phyloP scores from a whole-genome alignment of 306 rosid genomes.

The Rosa chinensis region DNA sequence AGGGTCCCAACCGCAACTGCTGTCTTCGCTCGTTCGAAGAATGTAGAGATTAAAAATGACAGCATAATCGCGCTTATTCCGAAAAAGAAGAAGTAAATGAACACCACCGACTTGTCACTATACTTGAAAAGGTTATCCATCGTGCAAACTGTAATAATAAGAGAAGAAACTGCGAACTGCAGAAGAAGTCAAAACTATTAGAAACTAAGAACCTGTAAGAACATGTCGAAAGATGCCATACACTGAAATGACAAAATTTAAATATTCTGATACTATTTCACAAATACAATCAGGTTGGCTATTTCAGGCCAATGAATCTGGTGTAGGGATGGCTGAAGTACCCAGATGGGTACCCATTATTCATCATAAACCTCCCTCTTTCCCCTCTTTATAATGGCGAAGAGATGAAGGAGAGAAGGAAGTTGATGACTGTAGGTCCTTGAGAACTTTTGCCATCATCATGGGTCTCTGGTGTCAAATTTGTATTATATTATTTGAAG shows the following conservation, averaged over 20 bases:
- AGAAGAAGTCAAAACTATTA: conserved; percentile 35
- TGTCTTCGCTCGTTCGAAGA: conserved; percentile 90
- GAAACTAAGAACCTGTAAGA: conserved; percentile 27
- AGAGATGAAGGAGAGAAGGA: neutral
- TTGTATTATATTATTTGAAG: neutral
- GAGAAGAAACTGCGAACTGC: conserved; percentile 88
- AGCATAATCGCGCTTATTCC: conserved; percentile 94
- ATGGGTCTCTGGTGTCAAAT: neutral
- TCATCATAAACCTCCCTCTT: too few species aligned
- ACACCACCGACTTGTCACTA: conserved; percentile 92
- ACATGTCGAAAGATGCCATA: conserved; percentile 11
- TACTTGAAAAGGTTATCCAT: conserved; percentile 81
- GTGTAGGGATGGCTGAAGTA: neutral
- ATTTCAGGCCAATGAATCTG: neutral
- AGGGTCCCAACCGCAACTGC: conserved; percentile 98
- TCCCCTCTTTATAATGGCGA: neutral
- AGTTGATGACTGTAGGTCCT: neutral
- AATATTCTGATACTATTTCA: neutral
- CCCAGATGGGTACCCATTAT: neutral
- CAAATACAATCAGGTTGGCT: neutral
- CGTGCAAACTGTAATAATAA: conserved; percentile 79
- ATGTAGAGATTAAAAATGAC: conserved; percentile 84
- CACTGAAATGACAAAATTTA: neutral
- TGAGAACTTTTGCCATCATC: neutral
- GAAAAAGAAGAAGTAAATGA: conserved; percentile 79